Evolutionary conservation across 78 protist species (phyloP).

Genomic region (Dictyostelium intermedium): DNA sequence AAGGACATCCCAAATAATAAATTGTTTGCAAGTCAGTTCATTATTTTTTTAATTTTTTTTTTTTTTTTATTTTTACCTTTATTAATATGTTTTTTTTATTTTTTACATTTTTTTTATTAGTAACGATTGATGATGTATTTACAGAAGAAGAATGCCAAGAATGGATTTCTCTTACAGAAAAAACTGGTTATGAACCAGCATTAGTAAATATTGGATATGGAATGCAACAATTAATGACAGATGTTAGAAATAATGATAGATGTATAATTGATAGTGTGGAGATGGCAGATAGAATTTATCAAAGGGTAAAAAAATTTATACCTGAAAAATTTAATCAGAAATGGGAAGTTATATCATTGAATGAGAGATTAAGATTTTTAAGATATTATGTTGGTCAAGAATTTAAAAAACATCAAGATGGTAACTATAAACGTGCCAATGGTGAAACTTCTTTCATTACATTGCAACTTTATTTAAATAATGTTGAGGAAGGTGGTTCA

Average conservation of each 20-base stretch:
- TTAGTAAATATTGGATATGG: conserved; percentile 60
- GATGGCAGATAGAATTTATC: conserved; percentile 36
- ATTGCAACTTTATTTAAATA: conserved; percentile 23
- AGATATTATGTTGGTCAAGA: conserved; percentile 24
- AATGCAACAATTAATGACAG: background rate
- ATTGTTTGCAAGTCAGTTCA: background rate
- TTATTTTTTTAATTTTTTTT: too few relatives aligned
- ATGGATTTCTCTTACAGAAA: conserved; percentile 45
- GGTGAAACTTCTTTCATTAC: conserved; percentile 36
- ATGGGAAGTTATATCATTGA: background rate
- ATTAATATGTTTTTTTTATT: too few relatives aligned
- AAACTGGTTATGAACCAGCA: conserved; percentile 42
- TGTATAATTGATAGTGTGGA: conserved; percentile 58
- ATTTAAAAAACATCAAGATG: conserved; percentile 34
- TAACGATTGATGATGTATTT: conserved; percentile 28
- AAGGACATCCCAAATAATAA: background rate
- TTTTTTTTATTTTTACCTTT: too few relatives aligned
- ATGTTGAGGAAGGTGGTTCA: conserved; percentile 38
- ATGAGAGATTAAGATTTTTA: conserved; percentile 56
- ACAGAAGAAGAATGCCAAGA: conserved; percentile 39
- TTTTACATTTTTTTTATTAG: background rate
- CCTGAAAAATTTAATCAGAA: background rate
- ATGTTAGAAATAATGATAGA: conserved; percentile 62
- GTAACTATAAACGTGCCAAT: background rate
- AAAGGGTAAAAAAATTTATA: conserved; percentile 4